phyloP scores from a whole-genome alignment of 1,284 basidiomycete species.

The Boletus sp. region DNA sequence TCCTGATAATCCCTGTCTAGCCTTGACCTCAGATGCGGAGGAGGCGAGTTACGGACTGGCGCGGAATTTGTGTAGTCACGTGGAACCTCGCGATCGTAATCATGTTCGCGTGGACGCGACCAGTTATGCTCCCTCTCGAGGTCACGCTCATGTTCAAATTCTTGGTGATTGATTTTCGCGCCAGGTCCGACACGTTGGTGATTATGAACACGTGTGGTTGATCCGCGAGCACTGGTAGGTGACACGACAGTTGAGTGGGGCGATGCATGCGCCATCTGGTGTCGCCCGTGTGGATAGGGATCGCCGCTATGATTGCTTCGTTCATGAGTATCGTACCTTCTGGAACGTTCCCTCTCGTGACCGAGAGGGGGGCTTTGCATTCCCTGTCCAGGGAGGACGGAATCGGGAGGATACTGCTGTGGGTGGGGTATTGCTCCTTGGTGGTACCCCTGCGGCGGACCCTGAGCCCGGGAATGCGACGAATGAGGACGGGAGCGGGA shows the following conservation, averaged over 20 bases:
- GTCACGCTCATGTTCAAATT: constrained; percentile 44
- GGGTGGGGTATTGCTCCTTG: constrained; percentile 31
- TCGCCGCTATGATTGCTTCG: constrained; percentile 28
- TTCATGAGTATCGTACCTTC: constrained; percentile 42
- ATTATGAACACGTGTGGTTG: constrained; percentile 45
- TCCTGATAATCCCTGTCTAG: constrained; percentile 36
- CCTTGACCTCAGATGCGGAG: constrained; percentile 37
- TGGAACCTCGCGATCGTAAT: constrained; percentile 39
- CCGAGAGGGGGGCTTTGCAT: constrained; percentile 48
- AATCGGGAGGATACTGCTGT: constrained; percentile 44
- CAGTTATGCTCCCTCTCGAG: constrained; percentile 41
- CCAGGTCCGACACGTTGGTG: constrained; percentile 67
- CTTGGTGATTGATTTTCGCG: constrained; percentile 47
- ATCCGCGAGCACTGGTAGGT: constrained; percentile 33
- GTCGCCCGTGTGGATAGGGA: constrained; percentile 31
- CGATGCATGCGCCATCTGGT: constrained; percentile 37
- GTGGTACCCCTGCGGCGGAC: constrained; percentile 33
- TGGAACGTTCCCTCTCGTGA: constrained; percentile 41
- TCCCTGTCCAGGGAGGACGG: constrained; percentile 40
- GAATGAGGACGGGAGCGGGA: constrained; percentile 43
- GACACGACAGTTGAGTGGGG: constrained; percentile 35
- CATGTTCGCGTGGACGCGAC: constrained; percentile 46
- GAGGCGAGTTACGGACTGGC: constrained; percentile 37
- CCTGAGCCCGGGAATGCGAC: constrained; percentile 41
- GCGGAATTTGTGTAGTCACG: constrained; percentile 31